A percentile compares a stretch with the other conserved stretches of the same genome.
Conservation (phyloP, 805 yeast species). For the Saccharomyces jurei region DNA sequence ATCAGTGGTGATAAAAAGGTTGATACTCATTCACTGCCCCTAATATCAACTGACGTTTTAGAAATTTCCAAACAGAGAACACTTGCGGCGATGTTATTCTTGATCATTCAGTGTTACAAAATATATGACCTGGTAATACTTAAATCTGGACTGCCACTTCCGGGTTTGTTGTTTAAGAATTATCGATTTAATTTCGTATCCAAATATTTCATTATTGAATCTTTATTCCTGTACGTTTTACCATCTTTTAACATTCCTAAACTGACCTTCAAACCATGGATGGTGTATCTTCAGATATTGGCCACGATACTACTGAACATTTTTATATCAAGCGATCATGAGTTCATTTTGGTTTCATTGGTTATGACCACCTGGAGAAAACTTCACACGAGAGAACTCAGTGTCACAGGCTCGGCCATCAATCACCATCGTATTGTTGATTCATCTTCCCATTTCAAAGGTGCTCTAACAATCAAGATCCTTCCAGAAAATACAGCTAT, state of each 20-base stretch:
- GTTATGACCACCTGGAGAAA: slow-evolving; percentile 39
- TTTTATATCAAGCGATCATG: slow-evolving; percentile 43
- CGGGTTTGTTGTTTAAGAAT: slow-evolving; percentile 33
- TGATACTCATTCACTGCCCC: slow-evolving; percentile 21
- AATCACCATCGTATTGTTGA: slow-evolving; percentile 21
- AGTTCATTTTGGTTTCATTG: slow-evolving; percentile 39
- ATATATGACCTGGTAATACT: slow-evolving; percentile 59
- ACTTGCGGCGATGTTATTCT: slow-evolving; percentile 56
- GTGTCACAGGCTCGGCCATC: slow-evolving; percentile 43
- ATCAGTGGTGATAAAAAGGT: neutral
- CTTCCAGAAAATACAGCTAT: slow-evolving; percentile 86
- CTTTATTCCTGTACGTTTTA: slow-evolving; percentile 56
- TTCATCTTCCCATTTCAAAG: slow-evolving; percentile 56
- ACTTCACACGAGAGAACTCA: slow-evolving; percentile 39
- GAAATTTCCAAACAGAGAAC: slow-evolving; percentile 74
- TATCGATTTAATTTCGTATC: slow-evolving; percentile 52
- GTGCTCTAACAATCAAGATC: slow-evolving; percentile 76
- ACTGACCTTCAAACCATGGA: slow-evolving; percentile 53
- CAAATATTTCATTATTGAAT: slow-evolving; percentile 70
- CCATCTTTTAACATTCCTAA: slow-evolving; percentile 73
- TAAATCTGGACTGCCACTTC: slow-evolving; percentile 36
- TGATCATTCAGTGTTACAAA: slow-evolving; percentile 80
- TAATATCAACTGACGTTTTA: slow-evolving; percentile 57
- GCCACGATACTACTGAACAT: slow-evolving; percentile 44
- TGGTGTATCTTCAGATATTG: slow-evolving; percentile 42